phyloP scores from a whole-genome alignment of 345 rosid species.

The Brassica carinata region DNA sequence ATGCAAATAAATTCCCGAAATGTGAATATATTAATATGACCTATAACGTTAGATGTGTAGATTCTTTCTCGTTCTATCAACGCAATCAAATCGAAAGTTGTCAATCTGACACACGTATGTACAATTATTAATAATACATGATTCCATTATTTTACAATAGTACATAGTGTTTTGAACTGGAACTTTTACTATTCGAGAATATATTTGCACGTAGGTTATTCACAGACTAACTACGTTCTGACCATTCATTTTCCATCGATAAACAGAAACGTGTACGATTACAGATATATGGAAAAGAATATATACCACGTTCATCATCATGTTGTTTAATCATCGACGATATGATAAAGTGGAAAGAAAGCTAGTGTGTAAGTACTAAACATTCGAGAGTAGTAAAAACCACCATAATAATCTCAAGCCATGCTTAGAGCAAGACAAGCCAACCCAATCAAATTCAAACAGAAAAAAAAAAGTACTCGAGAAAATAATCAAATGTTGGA shows the following conservation, averaged over 20 bases:
- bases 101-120: slow-evolving; percentile 22
- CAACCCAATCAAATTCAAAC: slow-evolving; percentile 48
- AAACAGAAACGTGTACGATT: not conserved
- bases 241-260: not conserved
- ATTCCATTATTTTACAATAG: not conserved
- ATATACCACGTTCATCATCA: not conserved
- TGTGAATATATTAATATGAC: not conserved
- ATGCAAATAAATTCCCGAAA: slow-evolving; percentile 4
- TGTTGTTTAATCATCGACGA: not conserved
- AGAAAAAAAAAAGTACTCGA: slow-evolving; percentile 21
- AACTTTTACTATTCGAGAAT: slow-evolving; percentile 12
- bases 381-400: slow-evolving; percentile 5
- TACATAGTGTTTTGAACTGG: not conserved
- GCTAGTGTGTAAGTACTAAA: not conserved
- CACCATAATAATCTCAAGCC: slow-evolving; percentile 12
- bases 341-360: not conserved
- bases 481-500: slow-evolving; percentile 53
- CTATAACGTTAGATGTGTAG: slow-evolving; percentile 18
- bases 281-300: not conserved
- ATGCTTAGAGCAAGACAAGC: slow-evolving; percentile 44
- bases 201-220: slow-evolving; percentile 11
- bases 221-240: not conserved
- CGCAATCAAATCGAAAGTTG: slow-evolving; percentile 26
- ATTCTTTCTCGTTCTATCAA: slow-evolving; percentile 24
- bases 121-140: not conserved